phyloP scores from a whole-genome alignment of 192 early-diverging fungal species.

The Coemansia sp. region DNA sequence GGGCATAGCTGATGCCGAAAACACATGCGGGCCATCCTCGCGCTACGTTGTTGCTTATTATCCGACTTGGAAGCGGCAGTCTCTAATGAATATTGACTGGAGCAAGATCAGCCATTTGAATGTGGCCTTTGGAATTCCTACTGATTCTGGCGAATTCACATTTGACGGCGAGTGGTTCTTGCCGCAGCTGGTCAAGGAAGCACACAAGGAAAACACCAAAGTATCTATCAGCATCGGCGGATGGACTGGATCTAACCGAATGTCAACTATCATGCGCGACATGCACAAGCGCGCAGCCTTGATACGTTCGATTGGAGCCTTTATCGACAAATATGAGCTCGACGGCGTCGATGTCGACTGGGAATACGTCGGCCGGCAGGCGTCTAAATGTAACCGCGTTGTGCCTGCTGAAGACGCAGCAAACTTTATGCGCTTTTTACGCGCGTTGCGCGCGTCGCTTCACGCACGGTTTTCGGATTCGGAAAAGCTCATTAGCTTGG shows the following conservation, averaged over 20 bases:
- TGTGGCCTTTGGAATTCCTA: constrained; percentile 54
- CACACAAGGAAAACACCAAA: constrained; percentile 52
- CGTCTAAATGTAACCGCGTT: constrained; percentile 58
- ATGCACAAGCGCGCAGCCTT: constrained; percentile 54
- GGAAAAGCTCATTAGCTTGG: constrained; percentile 61
- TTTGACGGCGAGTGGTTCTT: constrained; percentile 57
- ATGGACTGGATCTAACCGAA: constrained; percentile 70
- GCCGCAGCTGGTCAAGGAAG: constrained; percentile 48
- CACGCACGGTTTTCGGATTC: constrained; percentile 28
- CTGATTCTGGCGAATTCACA: constrained; percentile 46
- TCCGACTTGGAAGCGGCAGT: constrained; percentile 44
- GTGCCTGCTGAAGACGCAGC: constrained; percentile 35
- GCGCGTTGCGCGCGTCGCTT: constrained; percentile 41
- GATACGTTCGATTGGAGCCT: constrained; percentile 57
- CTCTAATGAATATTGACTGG: constrained; percentile 53
- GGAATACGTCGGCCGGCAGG: constrained; percentile 63
- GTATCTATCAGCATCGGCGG: constrained; percentile 67
- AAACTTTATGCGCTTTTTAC: constrained; percentile 42
- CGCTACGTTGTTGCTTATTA: constrained; percentile 52
- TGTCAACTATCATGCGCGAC: constrained; percentile 59
- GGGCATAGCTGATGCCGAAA: background rate
- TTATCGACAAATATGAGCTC: constrained; percentile 57
- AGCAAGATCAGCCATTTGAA: constrained; percentile 42
- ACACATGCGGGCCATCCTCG: constrained; percentile 36
- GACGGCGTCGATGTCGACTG: constrained; percentile 67